Evolutionary conservation across 169 alveolate genomes (phyloP).

Genomic region (Plasmodium ovale): DNA sequence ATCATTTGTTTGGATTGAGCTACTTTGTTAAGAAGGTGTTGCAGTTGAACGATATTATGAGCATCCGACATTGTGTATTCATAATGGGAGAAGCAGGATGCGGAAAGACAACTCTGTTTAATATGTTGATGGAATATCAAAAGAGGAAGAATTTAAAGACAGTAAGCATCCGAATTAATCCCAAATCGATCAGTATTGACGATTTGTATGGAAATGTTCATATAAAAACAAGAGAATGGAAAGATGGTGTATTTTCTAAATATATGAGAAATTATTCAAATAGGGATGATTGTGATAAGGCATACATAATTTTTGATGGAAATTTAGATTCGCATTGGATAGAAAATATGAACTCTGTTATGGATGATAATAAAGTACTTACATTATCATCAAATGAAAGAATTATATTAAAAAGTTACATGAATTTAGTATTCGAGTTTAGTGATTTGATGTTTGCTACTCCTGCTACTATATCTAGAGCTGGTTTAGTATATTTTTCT

Average conservation of each 20-base stretch:
- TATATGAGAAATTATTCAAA: slow-evolving; percentile 91
- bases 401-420: slow-evolving; percentile 94
- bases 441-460: slow-evolving; percentile 97
- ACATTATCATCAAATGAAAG: slow-evolving; percentile 96
- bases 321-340: slow-evolving; percentile 97
- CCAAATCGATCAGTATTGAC: slow-evolving; percentile 92
- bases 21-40: slow-evolving; percentile 93
- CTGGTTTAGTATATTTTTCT: slow-evolving; percentile 95
- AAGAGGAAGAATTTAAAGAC: slow-evolving; percentile 93
- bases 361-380: slow-evolving; percentile 96
- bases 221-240: slow-evolving; percentile 95
- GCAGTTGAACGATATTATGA: slow-evolving; percentile 93
- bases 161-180: slow-evolving; percentile 92
- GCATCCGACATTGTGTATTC: slow-evolving; percentile 96
- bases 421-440: slow-evolving; percentile 97
- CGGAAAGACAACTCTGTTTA: slow-evolving; percentile 94
- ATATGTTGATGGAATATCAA: slow-evolving; percentile 94
- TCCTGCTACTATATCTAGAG: slow-evolving; percentile 98
- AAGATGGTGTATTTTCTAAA: slow-evolving; percentile 94
- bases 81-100: slow-evolving; percentile 97
- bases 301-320: slow-evolving; percentile 96
- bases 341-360: slow-evolving; percentile 96
- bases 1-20: slow-evolving; percentile 72
- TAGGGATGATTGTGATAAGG: slow-evolving; percentile 90
- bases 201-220: slow-evolving; percentile 95